Conservation (phyloP, 306 rosid genomes). For the Dalbergia oliveri region DNA sequence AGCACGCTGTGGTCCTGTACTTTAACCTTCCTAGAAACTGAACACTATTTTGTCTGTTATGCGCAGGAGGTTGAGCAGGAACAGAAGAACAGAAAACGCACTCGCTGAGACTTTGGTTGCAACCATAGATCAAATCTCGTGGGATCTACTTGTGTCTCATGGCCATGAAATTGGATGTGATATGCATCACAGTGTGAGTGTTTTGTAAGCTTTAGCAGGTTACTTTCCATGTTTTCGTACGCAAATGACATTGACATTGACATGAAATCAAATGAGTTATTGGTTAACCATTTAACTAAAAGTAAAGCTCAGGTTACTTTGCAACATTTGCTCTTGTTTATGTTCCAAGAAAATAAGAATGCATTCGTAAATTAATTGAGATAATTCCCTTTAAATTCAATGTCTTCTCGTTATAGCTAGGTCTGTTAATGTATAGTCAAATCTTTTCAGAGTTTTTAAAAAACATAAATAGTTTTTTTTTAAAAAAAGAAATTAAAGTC, state of each 20-base stretch:
- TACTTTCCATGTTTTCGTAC: no score
- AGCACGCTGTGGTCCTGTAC: neutral
- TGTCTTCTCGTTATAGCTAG: no score
- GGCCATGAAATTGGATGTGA: slow-evolving; percentile 73
- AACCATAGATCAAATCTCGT: slow-evolving; percentile 69
- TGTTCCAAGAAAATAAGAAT: neutral
- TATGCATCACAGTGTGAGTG: slow-evolving; percentile 70
- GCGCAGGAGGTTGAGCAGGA: slow-evolving; percentile 63
- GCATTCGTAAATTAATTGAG: slow-evolving; percentile 16
- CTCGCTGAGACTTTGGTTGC: slow-evolving; percentile 64
- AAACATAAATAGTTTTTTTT: no score
- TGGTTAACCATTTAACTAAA: neutral
- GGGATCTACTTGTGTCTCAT: slow-evolving; percentile 63
- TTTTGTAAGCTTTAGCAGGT: neutral
- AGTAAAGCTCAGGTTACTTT: no score
- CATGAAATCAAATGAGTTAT: neutral
- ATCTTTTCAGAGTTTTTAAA: no score
- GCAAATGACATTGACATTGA: neutral
- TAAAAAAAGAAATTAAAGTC: no score
- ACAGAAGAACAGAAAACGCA: slow-evolving; percentile 51
- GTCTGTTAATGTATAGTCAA: no score
- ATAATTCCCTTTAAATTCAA: neutral
- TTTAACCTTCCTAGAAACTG: neutral
- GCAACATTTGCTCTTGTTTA: neutral
- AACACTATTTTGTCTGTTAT: neutral